These are phyloP conservation scores for Inonotus obliquus DNA, from an alignment of 1,284 basidiomycete species.

Conservation along the genomic window DNA sequence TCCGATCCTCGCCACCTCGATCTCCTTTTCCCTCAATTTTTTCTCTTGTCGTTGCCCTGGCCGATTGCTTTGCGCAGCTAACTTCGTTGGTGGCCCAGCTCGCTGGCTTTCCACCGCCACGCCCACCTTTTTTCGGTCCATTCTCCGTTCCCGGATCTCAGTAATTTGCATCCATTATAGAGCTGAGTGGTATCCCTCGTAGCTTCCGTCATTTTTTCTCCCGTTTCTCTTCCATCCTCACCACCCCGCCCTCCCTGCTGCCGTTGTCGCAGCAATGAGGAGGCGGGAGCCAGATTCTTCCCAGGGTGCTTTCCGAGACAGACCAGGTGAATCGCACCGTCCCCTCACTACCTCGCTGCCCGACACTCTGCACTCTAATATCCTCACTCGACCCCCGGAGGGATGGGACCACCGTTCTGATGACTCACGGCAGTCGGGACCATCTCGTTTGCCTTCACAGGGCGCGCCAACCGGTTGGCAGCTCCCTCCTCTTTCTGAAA, in stretches of 20 bases:
- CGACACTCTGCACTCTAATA: background rate
- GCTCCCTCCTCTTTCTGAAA: conserved; percentile 1
- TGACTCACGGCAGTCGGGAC: background rate
- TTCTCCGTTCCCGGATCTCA: conserved; percentile 1
- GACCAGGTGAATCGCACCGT: background rate
- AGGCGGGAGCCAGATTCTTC: background rate
- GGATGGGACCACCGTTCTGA: background rate
- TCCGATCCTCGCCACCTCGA: conserved; percentile 11
- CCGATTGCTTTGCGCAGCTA: background rate
- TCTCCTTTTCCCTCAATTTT: conserved; percentile 5
- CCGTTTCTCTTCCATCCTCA: background rate
- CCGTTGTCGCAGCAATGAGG: conserved; percentile 6
- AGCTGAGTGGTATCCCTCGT: background rate
- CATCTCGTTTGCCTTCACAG: background rate
- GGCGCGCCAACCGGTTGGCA: background rate
- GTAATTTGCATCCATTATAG: conserved; percentile 13
- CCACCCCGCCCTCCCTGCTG: background rate
- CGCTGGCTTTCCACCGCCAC: conserved; percentile 6
- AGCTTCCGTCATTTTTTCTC: conserved; percentile 10
- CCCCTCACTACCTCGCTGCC: conserved; percentile 7
- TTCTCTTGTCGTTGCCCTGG: background rate
- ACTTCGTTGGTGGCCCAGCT: conserved; percentile 9
- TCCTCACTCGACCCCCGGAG: background rate
- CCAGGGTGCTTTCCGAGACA: conserved; percentile 8
- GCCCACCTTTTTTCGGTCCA: conserved; percentile 11